phyloP scores from a whole-genome alignment of 345 rosid species.

The Laguncularia racemosa region DNA sequence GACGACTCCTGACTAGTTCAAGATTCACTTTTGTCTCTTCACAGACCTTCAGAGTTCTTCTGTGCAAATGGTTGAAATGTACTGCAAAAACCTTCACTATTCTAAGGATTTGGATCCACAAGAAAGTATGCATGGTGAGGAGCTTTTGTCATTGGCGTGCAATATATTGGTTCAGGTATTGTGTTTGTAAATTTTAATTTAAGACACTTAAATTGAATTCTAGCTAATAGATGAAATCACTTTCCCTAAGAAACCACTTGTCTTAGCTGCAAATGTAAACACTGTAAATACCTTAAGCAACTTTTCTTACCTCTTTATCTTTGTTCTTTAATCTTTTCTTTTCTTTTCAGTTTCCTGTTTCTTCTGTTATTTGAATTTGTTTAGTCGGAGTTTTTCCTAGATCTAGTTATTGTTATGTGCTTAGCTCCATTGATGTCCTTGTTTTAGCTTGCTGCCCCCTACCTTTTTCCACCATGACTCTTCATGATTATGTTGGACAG shows the following conservation, averaged over 20 bases:
- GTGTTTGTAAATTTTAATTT: not conserved
- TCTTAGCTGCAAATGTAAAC: too few species aligned
- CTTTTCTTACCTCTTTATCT: too few species aligned
- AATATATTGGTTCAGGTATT: slow-evolving; percentile 83
- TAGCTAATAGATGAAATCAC: slow-evolving; percentile 1
- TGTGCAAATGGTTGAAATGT: slow-evolving; percentile 59
- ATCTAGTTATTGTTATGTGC: too few species aligned
- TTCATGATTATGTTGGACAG: too few species aligned
- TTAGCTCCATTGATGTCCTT: too few species aligned
- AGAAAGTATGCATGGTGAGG: slow-evolving; percentile 94
- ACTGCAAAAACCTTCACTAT: slow-evolving; percentile 63
- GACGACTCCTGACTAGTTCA: slow-evolving; percentile 8
- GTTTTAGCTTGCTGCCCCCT: too few species aligned
- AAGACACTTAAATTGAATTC: not conserved
- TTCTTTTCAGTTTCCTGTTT: too few species aligned
- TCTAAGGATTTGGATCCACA: slow-evolving; percentile 90
- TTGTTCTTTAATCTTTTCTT: too few species aligned
- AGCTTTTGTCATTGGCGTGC: slow-evolving; percentile 67
- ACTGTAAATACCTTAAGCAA: too few species aligned
- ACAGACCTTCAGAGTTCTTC: slow-evolving; percentile 61
- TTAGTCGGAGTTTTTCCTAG: too few species aligned
- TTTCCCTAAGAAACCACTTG: not conserved
- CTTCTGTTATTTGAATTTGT: too few species aligned
- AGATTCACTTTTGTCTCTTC: slow-evolving; percentile 7
- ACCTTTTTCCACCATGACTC: too few species aligned